Evolutionary conservation across 352 stramenopile species (phyloP).

Genomic region (Phytopythium mirpurense): DNA sequence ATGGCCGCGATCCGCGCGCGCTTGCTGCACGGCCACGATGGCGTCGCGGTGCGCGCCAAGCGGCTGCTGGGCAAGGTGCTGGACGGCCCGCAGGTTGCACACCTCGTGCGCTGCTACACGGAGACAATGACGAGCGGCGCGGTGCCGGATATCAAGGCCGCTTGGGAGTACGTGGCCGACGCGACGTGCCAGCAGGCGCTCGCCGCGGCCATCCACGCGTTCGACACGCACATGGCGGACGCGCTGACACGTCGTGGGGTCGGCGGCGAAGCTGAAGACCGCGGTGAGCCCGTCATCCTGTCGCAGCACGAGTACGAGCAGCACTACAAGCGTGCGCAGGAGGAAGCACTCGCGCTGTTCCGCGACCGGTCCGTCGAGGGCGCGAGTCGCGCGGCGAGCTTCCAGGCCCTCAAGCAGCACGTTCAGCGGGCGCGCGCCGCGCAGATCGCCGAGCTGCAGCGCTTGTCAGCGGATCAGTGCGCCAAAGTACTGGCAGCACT

Average conservation of each 20-base stretch:
- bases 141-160: conserved; percentile 78
- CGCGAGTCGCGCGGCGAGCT: conserved; percentile 43
- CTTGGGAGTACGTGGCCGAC: conserved; percentile 80
- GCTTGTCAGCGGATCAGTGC: conserved; percentile 49
- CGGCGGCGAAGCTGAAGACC: conserved; percentile 5
- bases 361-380: conserved; percentile 71
- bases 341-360: conserved; percentile 59
- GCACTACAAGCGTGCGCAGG: conserved; percentile 68
- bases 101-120: conserved; percentile 64
- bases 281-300: conserved; percentile 26
- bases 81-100: conserved; percentile 53
- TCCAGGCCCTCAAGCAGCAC: conserved; percentile 72
- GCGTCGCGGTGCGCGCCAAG: conserved; percentile 41
- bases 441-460: conserved; percentile 53
- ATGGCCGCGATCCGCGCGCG: conserved; percentile 50
- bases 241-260: background rate
- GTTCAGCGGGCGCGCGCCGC: conserved; percentile 53
- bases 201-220: conserved; percentile 43
- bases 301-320: conserved; percentile 69
- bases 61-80: conserved; percentile 62
- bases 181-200: conserved; percentile 66
- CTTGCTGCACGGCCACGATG: conserved; percentile 21
- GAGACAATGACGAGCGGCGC: conserved; percentile 74
- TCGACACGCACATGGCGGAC: conserved; percentile 43
- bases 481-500: conserved; percentile 36